Conservation (phyloP, 1,284 basidiomycete genomes). For the Melampsora larici-populina region DNA sequence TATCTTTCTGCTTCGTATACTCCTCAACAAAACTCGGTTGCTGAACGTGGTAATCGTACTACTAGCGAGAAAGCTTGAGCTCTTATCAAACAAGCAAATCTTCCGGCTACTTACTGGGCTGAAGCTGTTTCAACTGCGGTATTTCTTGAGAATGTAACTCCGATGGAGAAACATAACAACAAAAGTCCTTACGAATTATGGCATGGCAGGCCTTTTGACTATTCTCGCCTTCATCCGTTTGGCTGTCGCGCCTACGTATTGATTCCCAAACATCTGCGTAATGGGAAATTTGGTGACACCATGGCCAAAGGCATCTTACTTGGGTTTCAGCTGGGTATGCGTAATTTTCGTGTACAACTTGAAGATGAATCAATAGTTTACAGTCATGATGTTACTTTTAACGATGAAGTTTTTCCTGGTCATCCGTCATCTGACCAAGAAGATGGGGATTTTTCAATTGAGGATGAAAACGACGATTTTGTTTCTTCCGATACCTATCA, state of each 20-base stretch:
- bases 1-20: no score
- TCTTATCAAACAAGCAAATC: background rate
- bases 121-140: constrained; percentile 1
- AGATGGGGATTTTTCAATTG: no score
- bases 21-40: no score
- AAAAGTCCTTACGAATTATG: background rate
- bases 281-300: constrained; percentile 14
- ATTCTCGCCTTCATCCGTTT: constrained; percentile 4
- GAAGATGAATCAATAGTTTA: background rate
- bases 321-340: background rate
- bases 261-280: no score
- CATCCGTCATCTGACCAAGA: background rate
- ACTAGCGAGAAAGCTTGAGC: background rate
- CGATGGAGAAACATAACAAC: background rate
- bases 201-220: background rate
- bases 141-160: constrained; percentile 14
- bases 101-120: background rate
- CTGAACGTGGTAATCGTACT: background rate
- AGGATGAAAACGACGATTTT: no score
- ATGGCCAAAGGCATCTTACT: constrained; percentile 2
- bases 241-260: no score
- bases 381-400: no score
- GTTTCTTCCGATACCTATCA: no score
- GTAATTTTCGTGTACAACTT: constrained; percentile 18
- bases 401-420: constrained; percentile 13